phyloP scores from a whole-genome alignment of 192 early-diverging fungal genomes.

The Spizellomyces punctatus region DNA sequence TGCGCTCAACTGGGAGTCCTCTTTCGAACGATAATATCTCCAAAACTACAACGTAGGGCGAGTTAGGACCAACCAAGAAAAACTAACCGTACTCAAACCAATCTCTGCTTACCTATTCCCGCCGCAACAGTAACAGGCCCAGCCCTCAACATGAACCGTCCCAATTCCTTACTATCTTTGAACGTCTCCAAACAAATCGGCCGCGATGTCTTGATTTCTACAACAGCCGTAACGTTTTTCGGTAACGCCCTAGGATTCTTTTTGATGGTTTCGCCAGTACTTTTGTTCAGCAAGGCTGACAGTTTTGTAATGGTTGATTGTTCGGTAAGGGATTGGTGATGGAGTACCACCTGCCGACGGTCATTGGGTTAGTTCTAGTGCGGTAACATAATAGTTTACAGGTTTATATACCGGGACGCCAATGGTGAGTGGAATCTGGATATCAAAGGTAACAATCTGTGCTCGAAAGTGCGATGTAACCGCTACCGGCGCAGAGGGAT shows the following conservation, averaged over 20 bases:
- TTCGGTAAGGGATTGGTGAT: conserved; percentile 82
- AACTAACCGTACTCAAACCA: too few species aligned
- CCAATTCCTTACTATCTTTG: conserved; percentile 84
- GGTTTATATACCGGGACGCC: conserved; percentile 76
- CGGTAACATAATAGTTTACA: not conserved
- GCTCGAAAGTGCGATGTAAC: conserved; percentile 77
- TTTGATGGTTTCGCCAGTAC: conserved; percentile 81
- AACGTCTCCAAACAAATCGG: conserved; percentile 86
- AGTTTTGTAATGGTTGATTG: conserved; percentile 77
- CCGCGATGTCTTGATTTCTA: conserved; percentile 75
- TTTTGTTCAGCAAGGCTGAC: conserved; percentile 75
- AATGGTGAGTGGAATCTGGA: conserved; percentile 86
- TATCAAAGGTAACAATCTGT: conserved; percentile 93
- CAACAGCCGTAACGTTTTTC: conserved; percentile 72
- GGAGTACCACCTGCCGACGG: conserved; percentile 69
- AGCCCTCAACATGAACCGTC: conserved; percentile 83
- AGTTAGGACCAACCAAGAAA: too few species aligned
- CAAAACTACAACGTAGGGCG: not conserved
- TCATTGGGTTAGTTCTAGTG: not conserved
- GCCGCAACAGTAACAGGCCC: conserved; percentile 87
- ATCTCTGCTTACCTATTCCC: conserved; percentile 50
- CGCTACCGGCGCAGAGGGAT: conserved; percentile 67
- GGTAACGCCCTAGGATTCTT: conserved; percentile 71
- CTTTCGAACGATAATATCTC: conserved; percentile 29
- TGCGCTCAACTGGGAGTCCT: not conserved